Percentiles rank a stretch among this genome's conserved stretches.
Conservation (phyloP, 192 early-diverging fungal species). For the Globomyces pollinis-pini region DNA sequence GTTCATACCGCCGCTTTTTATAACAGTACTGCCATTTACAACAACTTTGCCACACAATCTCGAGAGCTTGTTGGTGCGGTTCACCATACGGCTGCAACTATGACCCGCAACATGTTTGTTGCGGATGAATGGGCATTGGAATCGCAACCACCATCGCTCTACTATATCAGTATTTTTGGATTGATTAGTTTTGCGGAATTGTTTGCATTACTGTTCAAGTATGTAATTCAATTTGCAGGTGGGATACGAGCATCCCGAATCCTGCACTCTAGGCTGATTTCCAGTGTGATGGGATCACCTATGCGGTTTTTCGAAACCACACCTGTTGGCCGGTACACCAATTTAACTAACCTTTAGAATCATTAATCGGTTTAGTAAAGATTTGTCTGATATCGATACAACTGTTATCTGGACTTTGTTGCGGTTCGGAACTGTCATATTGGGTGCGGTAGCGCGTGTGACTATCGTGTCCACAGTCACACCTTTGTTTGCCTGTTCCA, state of each 20-base stretch:
- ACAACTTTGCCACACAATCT: not conserved
- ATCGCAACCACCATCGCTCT: not conserved
- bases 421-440: not conserved
- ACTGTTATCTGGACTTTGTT: conserved; percentile 6
- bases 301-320: conserved; percentile 59
- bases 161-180: conserved; percentile 26
- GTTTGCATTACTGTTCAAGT: conserved; percentile 12
- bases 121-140: not conserved
- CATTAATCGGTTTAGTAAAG: conserved; percentile 62
- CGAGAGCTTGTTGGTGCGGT: not conserved
- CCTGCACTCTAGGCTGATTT: conserved; percentile 23
- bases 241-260: conserved; percentile 17
- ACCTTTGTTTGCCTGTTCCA: conserved; percentile 43
- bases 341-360: conserved; percentile 58
- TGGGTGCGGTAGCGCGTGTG: conserved; percentile 3
- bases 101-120: not conserved
- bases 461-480: conserved; percentile 36
- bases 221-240: conserved; percentile 11
- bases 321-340: conserved; percentile 57
- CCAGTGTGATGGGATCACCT: conserved; percentile 22
- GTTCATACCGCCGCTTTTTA: not conserved
- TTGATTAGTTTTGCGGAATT: conserved; percentile 17
- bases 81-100: not conserved
- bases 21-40: not conserved
- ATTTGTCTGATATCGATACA: conserved; percentile 51